Percentiles rank a stretch among this genome's conserved stretches.
Conservation (phyloP, 1,284 basidiomycete genomes). For the Limonomyces culmigenus region DNA sequence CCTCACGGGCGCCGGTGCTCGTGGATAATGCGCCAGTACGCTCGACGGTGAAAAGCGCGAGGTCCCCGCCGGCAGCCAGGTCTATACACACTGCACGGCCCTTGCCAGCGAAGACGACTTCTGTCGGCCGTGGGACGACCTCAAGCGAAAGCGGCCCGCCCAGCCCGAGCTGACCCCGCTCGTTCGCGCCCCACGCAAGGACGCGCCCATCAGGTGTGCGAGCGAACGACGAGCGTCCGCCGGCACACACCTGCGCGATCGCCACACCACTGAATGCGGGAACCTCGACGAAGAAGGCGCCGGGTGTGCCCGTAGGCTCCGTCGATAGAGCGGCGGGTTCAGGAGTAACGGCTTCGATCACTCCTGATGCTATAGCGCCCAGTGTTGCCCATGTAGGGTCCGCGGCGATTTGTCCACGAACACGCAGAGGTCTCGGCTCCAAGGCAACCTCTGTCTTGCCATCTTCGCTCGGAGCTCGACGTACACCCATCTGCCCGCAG, state of each 20-base stretch:
- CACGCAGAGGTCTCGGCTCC: constrained; percentile 40
- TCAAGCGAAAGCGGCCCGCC: constrained; percentile 55
- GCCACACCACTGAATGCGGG: constrained; percentile 56
- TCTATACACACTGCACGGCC: not conserved
- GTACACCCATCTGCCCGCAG: constrained; percentile 45
- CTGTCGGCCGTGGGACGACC: constrained; percentile 71
- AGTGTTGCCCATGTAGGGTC: constrained; percentile 7
- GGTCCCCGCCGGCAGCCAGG: constrained; percentile 41
- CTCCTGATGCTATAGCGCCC: not conserved
- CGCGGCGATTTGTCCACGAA: constrained; percentile 26
- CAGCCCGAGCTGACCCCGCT: constrained; percentile 77
- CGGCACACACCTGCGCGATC: constrained; percentile 58
- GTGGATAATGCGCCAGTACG: too few species aligned
- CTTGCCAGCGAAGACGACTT: constrained; percentile 34
- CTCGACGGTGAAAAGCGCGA: constrained; percentile 68
- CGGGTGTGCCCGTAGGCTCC: constrained; percentile 26
- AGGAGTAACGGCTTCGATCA: not conserved
- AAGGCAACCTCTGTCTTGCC: constrained; percentile 21
- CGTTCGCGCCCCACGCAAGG: constrained; percentile 83
- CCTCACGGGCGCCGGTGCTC: constrained; percentile 19
- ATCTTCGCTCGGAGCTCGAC: not conserved
- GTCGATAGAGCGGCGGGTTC: not conserved
- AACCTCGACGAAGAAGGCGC: constrained; percentile 64
- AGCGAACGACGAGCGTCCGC: constrained; percentile 59
- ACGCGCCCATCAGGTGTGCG: constrained; percentile 58